Evolutionary conservation across 495 filamentous ascomycete species (phyloP).

Genomic region (Trichoderma virens): DNA sequence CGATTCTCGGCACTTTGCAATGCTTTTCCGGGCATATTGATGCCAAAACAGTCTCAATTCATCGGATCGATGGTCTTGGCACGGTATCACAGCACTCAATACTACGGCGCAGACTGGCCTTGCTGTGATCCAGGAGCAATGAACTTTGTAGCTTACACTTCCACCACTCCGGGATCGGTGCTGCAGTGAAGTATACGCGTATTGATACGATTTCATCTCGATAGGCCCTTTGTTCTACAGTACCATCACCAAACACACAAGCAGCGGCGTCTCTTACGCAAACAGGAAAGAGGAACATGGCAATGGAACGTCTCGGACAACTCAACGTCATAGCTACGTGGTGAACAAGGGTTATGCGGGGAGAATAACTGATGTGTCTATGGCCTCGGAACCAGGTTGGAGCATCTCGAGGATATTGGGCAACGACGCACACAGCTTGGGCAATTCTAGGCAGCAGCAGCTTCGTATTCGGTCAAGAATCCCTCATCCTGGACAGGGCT

Average conservation of each 20-base stretch:
- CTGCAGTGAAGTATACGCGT: not conserved
- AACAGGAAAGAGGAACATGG: not conserved
- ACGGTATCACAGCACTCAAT: no score
- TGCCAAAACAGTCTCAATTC: not conserved
- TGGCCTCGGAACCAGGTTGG: not conserved
- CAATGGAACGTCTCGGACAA: not conserved
- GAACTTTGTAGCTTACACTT: not conserved
- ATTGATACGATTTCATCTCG: not conserved
- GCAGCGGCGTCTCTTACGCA: not conserved
- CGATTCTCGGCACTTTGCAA: no score
- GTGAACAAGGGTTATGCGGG: not conserved
- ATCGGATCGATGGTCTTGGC: no score
- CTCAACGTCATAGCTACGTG: slow-evolving; percentile 1
- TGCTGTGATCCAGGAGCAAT: no score
- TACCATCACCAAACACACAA: not conserved
- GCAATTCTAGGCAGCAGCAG: not conserved
- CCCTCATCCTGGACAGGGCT: not conserved
- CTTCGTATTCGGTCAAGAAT: not conserved
- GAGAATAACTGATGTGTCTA: not conserved
- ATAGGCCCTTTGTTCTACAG: not conserved
- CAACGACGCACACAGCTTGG: not conserved
- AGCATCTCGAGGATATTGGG: not conserved
- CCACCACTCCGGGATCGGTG: not conserved
- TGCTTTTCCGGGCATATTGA: no score
- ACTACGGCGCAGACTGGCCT: no score